These are phyloP conservation scores for Blastobotrys robertii DNA, from an alignment of 805 yeast species.

Conservation along the genomic window DNA sequence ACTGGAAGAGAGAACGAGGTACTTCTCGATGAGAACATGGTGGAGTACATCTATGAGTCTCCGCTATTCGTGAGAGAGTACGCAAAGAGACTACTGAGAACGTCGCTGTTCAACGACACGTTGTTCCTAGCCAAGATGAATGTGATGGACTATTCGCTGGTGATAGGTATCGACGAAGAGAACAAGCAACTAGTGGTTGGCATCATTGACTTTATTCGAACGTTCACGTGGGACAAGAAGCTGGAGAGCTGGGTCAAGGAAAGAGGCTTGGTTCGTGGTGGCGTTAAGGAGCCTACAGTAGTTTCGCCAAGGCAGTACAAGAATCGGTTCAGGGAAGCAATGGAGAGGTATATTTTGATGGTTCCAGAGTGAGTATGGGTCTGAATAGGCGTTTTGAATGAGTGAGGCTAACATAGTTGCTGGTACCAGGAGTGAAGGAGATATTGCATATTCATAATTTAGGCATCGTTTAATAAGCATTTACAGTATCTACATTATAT, in stretches of 20 bases:
- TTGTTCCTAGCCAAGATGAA: slow-evolving; percentile 91
- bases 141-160: slow-evolving; percentile 96
- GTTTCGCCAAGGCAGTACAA: slow-evolving; percentile 95
- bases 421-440: slow-evolving; percentile 5
- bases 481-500: slow-evolving; percentile 2
- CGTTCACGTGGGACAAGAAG: slow-evolving; percentile 98
- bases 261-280: slow-evolving; percentile 75
- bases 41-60: slow-evolving; percentile 91
- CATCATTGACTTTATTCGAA: slow-evolving; percentile 84
- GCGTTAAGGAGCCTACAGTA: slow-evolving; percentile 90
- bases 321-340: slow-evolving; percentile 89
- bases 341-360: slow-evolving; percentile 90
- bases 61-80: slow-evolving; percentile 92
- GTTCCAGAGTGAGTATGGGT: slow-evolving; percentile 59
- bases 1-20: slow-evolving; percentile 96
- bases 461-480: neutral
- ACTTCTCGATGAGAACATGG: slow-evolving; percentile 92
- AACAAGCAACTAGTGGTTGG: slow-evolving; percentile 73
- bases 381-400: neutral
- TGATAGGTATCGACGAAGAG: slow-evolving; percentile 74
- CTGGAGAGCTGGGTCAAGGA: slow-evolving; percentile 99
- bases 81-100: slow-evolving; percentile 73
- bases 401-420: slow-evolving; percentile 2
- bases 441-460: slow-evolving; percentile 1
- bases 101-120: slow-evolving; percentile 93